Conservation (phyloP, 108 stramenopile species). For the Mayamaea pseudoterrestris region DNA sequence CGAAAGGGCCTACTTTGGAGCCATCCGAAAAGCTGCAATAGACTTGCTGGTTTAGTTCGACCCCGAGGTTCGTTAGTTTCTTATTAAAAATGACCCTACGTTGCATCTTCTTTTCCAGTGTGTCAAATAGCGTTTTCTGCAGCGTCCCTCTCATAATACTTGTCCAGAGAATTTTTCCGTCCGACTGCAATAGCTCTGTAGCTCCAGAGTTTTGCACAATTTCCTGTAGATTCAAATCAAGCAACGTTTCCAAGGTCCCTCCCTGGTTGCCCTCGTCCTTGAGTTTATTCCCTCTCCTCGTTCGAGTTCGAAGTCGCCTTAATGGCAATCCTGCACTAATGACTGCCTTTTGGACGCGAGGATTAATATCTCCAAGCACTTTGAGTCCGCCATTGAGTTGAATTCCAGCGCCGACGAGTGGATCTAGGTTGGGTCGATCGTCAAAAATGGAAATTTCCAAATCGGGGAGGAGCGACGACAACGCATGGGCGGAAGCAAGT, state of each 20-base stretch:
- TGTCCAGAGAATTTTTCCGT: constrained; percentile 27
- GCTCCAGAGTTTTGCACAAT: constrained; percentile 23
- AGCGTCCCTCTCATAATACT: constrained; percentile 65
- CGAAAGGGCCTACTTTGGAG: constrained; percentile 42
- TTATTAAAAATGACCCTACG: constrained; percentile 34
- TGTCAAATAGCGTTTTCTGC: constrained; percentile 44
- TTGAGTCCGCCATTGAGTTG: constrained; percentile 60
- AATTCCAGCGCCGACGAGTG: constrained; percentile 37
- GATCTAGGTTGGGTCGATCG: constrained; percentile 27
- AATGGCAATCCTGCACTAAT: constrained; percentile 42
- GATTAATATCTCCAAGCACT: constrained; percentile 45
- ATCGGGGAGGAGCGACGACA: constrained; percentile 4
- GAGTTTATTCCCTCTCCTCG: constrained; percentile 36
- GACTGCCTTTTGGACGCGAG: constrained; percentile 29
- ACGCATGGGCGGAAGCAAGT: constrained; percentile 55
- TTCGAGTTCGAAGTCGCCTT: constrained; percentile 25
- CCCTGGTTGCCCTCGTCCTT: constrained; percentile 6
- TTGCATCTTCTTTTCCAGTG: constrained; percentile 17
- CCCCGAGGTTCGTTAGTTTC: constrained; percentile 12
- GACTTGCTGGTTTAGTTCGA: constrained; percentile 18
- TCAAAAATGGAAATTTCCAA: constrained; percentile 50
- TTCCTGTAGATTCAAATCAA: constrained; percentile 35
- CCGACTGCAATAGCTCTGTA: constrained; percentile 18
- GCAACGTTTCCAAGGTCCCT: constrained; percentile 19
- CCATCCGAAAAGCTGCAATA: constrained; percentile 51